Evolutionary conservation across 2,329 filamentous ascomycete genomes (phyloP).

Genomic region (Colletotrichum cordylinicola): DNA sequence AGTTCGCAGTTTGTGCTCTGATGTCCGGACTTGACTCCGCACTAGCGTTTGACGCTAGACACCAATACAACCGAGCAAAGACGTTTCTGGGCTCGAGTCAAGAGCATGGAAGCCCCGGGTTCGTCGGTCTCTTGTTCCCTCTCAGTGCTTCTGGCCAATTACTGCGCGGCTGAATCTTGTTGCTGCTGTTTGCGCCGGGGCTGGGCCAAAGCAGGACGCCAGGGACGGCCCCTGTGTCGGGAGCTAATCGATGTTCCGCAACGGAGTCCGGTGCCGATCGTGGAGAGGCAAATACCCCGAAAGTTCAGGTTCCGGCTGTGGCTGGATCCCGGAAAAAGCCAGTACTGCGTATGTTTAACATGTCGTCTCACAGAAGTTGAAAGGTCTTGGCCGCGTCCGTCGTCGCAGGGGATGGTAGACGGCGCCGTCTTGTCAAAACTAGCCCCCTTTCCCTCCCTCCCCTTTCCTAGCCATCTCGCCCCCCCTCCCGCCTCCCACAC

Average conservation of each 20-base stretch:
- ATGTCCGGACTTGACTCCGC: conserved; percentile 14
- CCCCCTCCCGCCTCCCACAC: not conserved
- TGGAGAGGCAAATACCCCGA: conserved; percentile 9
- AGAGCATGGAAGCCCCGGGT: conserved; percentile 4
- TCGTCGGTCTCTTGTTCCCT: not conserved
- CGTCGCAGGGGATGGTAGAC: not conserved
- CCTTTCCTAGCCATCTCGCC: not conserved
- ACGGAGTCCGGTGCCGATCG: conserved; percentile 18
- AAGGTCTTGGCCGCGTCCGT: not conserved
- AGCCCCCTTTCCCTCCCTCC: not conserved
- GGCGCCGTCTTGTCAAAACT: not conserved
- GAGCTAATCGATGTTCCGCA: conserved; percentile 17
- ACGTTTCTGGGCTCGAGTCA: not conserved
- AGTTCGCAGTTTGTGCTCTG: conserved; percentile 7
- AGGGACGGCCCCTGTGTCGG: conserved; percentile 10
- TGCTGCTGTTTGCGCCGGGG: not conserved
- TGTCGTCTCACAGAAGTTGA: not conserved
- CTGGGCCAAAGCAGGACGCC: not conserved
- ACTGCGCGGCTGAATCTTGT: not conserved
- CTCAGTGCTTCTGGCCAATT: not conserved
- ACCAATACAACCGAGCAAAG: conserved; percentile 1
- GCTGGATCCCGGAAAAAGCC: not conserved
- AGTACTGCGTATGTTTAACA: not conserved
- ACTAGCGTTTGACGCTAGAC: conserved; percentile 22
- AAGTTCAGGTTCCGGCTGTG: not conserved